phyloP scores from a whole-genome alignment of 352 stramenopile genomes.

The Pythium vanterpoolii region DNA sequence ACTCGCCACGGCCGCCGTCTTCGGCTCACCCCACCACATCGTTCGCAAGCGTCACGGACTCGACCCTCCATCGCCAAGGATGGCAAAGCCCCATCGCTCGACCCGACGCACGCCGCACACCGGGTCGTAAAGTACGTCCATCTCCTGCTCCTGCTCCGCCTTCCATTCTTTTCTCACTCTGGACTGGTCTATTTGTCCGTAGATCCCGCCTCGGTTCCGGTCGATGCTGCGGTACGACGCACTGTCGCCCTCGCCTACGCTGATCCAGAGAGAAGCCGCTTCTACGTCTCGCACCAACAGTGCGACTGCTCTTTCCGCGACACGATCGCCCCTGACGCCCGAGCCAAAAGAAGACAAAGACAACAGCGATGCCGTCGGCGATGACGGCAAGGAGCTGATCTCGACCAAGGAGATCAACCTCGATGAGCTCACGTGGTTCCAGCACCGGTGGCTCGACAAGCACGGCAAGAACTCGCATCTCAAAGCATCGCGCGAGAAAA shows the following conservation, averaged over 20 bases:
- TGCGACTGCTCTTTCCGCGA: not conserved
- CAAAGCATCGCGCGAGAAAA: slow-evolving; percentile 64
- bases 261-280: not conserved
- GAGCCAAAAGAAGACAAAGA: not conserved
- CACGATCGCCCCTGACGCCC: not conserved
- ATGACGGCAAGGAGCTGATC: not conserved
- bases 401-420: slow-evolving; percentile 33
- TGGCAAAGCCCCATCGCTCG: slow-evolving; percentile 46
- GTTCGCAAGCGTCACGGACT: slow-evolving; percentile 53
- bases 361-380: slow-evolving; percentile 5
- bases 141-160: not conserved
- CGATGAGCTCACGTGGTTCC: slow-evolving; percentile 70
- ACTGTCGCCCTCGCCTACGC: slow-evolving; percentile 3
- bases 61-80: slow-evolving; percentile 44
- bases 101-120: slow-evolving; percentile 17
- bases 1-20: slow-evolving; percentile 9
- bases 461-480: slow-evolving; percentile 69
- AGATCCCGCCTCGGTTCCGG: slow-evolving; percentile 47
- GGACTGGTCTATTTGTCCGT: not conserved
- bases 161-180: not conserved
- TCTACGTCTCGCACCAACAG: not conserved
- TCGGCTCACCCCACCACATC: slow-evolving; percentile 18
- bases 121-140: slow-evolving; percentile 32
- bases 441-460: slow-evolving; percentile 74
- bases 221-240: slow-evolving; percentile 25